phyloP scores from a whole-genome alignment of 2,329 filamentous ascomycete genomes.

The Aspergillus brasiliensis region DNA sequence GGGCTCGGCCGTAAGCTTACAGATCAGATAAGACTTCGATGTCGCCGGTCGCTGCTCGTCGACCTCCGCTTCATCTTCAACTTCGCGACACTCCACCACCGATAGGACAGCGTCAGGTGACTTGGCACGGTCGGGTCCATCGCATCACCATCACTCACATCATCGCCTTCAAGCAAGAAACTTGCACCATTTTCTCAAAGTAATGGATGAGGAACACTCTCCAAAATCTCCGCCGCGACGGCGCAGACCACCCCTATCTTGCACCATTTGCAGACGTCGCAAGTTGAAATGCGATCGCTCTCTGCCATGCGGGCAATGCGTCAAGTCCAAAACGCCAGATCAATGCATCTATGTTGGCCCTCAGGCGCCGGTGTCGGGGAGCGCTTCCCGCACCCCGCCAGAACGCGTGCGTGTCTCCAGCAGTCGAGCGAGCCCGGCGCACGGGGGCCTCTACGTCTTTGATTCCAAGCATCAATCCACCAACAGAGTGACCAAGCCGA shows the following conservation, averaged over 20 bases:
- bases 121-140: background rate
- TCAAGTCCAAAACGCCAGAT: conserved; percentile 53
- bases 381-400: conserved; percentile 6
- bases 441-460: conserved; percentile 35
- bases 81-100: background rate
- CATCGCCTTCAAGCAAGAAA: too few species aligned
- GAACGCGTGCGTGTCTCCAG: conserved; percentile 9
- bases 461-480: conserved; percentile 32
- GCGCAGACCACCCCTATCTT: conserved; percentile 69
- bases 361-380: conserved; percentile 11
- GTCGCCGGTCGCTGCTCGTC: background rate
- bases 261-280: conserved; percentile 70
- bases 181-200: background rate
- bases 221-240: conserved; percentile 39
- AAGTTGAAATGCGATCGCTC: conserved; percentile 78
- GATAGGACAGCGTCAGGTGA: background rate
- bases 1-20: background rate
- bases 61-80: background rate
- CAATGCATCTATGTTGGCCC: conserved; percentile 56
- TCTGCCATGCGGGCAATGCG: conserved; percentile 67
- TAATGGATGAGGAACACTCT: conserved; percentile 12
- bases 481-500: conserved; percentile 28
- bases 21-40: background rate
- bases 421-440: conserved; percentile 17
- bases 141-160: background rate